phyloP scores from a whole-genome alignment of 2,329 filamentous ascomycete species.

The Clarireedia homoeocarpa region DNA sequence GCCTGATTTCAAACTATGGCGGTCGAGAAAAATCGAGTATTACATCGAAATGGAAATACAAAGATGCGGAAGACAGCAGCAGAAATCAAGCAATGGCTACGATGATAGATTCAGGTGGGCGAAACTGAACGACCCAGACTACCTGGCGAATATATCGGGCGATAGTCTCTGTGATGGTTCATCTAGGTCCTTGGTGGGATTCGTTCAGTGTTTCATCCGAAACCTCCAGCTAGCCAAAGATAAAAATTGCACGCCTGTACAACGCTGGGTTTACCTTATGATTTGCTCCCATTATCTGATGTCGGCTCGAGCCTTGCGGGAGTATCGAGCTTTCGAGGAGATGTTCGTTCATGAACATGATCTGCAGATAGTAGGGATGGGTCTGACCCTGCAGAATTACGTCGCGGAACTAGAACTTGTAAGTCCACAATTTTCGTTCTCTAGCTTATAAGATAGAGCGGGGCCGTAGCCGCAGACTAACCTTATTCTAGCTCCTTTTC shows the following conservation, averaged over 20 bases:
- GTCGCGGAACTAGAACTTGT: conserved; percentile 4
- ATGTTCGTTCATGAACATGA: background rate
- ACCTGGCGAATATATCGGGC: background rate
- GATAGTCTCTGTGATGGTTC: background rate
- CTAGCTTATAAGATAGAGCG: no score
- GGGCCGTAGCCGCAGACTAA: background rate
- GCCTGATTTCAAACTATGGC: background rate
- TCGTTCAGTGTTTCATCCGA: background rate
- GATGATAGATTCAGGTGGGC: conserved; percentile 1
- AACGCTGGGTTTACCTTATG: conserved; percentile 4
- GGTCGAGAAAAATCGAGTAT: background rate
- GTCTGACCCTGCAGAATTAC: conserved; percentile 2
- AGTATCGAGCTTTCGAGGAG: background rate
- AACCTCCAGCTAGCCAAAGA: conserved; percentile 1
- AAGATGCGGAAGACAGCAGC: background rate
- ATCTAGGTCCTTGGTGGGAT: background rate
- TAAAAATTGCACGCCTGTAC: background rate
- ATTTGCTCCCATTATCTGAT: conserved; percentile 4
- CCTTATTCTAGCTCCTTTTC: background rate
- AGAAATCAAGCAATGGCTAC: background rate
- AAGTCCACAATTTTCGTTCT: background rate
- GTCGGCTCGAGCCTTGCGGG: background rate
- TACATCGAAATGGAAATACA: conserved; percentile 3
- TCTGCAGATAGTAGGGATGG: background rate
- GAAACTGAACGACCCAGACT: background rate